Base-by-base conservation (phyloP, 1,284 basidiomycete genomes). In the Malassezia pachydermatis region DNA sequence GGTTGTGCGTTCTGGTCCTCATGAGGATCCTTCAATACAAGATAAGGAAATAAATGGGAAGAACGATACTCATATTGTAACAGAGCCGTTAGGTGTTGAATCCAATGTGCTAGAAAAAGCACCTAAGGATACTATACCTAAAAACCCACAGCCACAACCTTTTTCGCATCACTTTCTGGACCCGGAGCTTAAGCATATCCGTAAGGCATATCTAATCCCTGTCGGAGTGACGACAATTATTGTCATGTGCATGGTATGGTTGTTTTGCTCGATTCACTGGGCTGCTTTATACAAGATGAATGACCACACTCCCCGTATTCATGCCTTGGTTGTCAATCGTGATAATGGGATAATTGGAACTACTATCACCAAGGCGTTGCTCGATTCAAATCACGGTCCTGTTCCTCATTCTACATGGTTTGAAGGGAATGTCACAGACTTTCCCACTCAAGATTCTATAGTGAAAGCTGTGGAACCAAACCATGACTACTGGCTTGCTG, bases 221-320 rank as follows among this genome's bases (percentile, higher is more conserved):
- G 49, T 67, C 6, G 49, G 42, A 4, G 16, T 40, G 4, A 32
- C 48, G 1, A 57, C 57, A 1, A 1, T 62, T n/a, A 6, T 61
- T 4, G 57, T 67, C 5, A 55, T 56, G 10, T 0, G 62, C 14
- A 17, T 62, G 6, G 49, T 70, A 42, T 55, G 46, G 36, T 5
- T 68, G 14, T 20, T 48, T 22, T 55, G 62, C 30, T 67, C 57
- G 5, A 63, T 70, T 40, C 66, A 67, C 52, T 68, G 66, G 67
- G 67, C 60, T 16, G 60, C 59, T 0, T 45, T 70, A 1, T 70
- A 55, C 47, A 57, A 59, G 30, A 53, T 55, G 30, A 34, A 39
- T 17, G 58, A 60, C 14, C 45, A 51, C 11, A 57, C 60, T 2
- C 58, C 59, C 22, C 56, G 62, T 16, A 52, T 67, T 33, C 39